These are phyloP conservation scores for Phytophthora pisi DNA, from an alignment of 352 stramenopile genomes.

Conservation along the genomic window DNA sequence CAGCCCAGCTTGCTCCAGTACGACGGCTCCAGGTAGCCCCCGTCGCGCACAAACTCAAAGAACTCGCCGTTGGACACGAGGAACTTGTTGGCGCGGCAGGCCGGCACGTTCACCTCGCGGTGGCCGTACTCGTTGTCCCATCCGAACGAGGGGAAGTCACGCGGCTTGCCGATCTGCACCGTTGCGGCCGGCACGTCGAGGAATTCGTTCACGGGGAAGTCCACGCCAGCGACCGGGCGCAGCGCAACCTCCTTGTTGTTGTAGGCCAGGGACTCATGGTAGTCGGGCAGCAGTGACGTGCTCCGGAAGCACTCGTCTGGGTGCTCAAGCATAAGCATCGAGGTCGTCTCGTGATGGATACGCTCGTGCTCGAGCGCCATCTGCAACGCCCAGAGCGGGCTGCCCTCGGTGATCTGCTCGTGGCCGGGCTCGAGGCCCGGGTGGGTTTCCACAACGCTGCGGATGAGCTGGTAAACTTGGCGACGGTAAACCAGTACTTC, in stretches of 20 bases:
- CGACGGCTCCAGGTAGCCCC: constrained; percentile 91
- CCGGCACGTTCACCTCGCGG: constrained; percentile 83
- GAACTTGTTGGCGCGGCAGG: constrained; percentile 90
- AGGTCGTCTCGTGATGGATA: constrained; percentile 98
- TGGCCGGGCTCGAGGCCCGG: constrained; percentile 77
- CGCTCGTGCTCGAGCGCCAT: constrained; percentile 97
- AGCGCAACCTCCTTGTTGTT: constrained; percentile 45
- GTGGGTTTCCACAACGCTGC: constrained; percentile 89
- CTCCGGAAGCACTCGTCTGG: constrained; percentile 89
- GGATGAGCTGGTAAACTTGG: constrained; percentile 91
- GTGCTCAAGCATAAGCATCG: constrained; percentile 94
- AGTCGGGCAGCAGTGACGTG: constrained; percentile 83
- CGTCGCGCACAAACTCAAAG: constrained; percentile 93
- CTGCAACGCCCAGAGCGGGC: constrained; percentile 93
- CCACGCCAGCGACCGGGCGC: constrained; percentile 69
- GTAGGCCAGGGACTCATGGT: constrained; percentile 61
- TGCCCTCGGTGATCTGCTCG: constrained; percentile 79
- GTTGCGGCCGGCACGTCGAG: constrained; percentile 68
- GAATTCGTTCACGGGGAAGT: constrained; percentile 92
- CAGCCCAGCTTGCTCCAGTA: constrained; percentile 94
- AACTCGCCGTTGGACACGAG: constrained; percentile 97
- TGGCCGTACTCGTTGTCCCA: constrained; percentile 99
- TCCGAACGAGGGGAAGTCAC: constrained; percentile 93
- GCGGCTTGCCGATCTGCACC: constrained; percentile 91
- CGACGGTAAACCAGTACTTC: constrained; percentile 94